Evolutionary conservation across 306 rosid species (phyloP), one percentile per base, ranked within the genome.

Genomic region (Quercus glauca): DNA sequence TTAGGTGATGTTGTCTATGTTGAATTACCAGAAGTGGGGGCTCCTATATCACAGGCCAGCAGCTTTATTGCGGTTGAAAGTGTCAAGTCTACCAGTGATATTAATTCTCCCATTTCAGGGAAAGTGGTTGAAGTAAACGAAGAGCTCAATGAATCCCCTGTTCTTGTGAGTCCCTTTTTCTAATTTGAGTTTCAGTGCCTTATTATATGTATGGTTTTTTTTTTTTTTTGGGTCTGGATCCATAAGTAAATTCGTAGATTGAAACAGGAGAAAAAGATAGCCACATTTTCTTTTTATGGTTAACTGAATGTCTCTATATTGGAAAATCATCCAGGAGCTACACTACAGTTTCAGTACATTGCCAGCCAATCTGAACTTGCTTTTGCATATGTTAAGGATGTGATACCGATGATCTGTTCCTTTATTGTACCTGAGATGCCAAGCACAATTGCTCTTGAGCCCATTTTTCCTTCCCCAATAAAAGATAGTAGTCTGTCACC

Each of bases 1-100:
- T 88, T 92, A 75, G 97, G 99, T 19, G 99, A 95, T 86, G 99
- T 91, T 82, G 98, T 95, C 21, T 95, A 90, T 49, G 96, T 95
- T 73, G 99, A 95, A 85, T 49, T 92, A 87, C 99, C 98, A 2
- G 99, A 92, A 68, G 90, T 90, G 26, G 98, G 99, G 53, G 63
- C 51, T 1, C 20, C 86, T 13, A 89, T 91, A 51, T 80, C 78
- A 51, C 93, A 95, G 69, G 99, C 94, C 14, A 80, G 59, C 55
- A 69, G 91, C 71, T 92, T 95, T 73, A 96, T 96, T 63, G 99
- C 98, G 3, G 97, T 95, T 53, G 99, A 95, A 85, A 95, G 98
- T 61, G 98, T 95, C 76, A 95, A 95, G 82, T 97, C 99, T 73
- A 92, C 96, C 11, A 95, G 98, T 80, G 99, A 95, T 29, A 2